A percentile compares a stretch with the other conserved stretches of the same genome.
phyloP scores from a whole-genome alignment of 1,284 basidiomycete species.

The Bothia castanella region DNA sequence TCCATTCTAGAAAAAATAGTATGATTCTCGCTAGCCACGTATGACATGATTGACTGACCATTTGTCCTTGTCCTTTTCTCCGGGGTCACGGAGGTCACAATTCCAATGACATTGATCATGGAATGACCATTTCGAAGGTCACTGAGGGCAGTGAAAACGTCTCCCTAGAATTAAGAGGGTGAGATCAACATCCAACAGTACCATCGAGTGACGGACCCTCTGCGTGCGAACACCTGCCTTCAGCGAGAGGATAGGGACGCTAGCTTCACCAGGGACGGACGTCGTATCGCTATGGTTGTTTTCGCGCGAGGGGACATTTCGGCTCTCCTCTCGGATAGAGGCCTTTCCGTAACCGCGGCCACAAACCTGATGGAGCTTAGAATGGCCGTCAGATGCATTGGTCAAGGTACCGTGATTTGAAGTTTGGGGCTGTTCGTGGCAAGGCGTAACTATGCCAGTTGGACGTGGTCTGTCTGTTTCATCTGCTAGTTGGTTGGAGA shows the following conservation, averaged over 20 bases:
- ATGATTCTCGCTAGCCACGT: not conserved
- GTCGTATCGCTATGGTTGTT: not conserved
- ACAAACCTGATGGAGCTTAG: not conserved
- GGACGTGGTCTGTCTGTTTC: not conserved
- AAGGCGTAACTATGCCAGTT: not conserved
- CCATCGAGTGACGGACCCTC: slow-evolving; percentile 20
- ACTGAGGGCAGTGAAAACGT: slow-evolving; percentile 26
- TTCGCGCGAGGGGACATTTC: not conserved
- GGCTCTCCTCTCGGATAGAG: not conserved
- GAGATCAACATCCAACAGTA: not conserved
- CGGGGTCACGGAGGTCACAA: slow-evolving; percentile 21
- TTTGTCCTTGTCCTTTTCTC: slow-evolving; percentile 22
- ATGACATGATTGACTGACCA: slow-evolving; percentile 22
- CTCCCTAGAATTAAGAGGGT: slow-evolving; percentile 24
- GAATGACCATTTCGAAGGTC: slow-evolving; percentile 17
- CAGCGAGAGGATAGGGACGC: slow-evolving; percentile 2
- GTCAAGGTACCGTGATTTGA: not conserved
- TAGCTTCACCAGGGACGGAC: not conserved
- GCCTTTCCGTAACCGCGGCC: not conserved
- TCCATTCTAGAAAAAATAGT: slow-evolving; percentile 27
- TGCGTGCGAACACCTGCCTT: slow-evolving; percentile 26
- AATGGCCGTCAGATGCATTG: not conserved
- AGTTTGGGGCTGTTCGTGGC: slow-evolving; percentile 4
- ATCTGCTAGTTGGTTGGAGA: not conserved
- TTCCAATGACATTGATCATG: slow-evolving; percentile 31